Evolutionary conservation across 305 asterid species (phyloP).

Genomic region (Fraxinus latifolia): DNA sequence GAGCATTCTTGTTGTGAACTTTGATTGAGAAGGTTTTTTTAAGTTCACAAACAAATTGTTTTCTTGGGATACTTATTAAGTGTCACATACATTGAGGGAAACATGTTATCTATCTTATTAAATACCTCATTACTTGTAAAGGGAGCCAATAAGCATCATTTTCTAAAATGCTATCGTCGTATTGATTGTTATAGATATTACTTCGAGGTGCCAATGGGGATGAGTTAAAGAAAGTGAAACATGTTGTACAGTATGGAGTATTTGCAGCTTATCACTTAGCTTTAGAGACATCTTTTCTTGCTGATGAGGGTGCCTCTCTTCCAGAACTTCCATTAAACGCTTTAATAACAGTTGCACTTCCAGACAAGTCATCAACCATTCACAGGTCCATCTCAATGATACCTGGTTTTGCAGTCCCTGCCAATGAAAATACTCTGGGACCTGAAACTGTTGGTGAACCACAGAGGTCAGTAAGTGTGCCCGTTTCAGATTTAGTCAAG

Average conservation of each 20-base stretch:
- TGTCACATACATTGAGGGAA: not conserved
- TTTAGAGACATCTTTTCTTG: conserved; percentile 93
- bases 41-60: conserved; percentile 4
- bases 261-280: conserved; percentile 98
- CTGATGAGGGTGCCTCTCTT: conserved; percentile 96
- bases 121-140: conserved; percentile 2
- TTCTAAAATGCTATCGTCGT: conserved; percentile 18
- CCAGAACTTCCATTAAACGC: conserved; percentile 70
- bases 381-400: conserved; percentile 76
- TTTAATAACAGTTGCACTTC: conserved; percentile 72
- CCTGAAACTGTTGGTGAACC: conserved; percentile 51
- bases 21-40: not conserved
- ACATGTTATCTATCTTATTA: not conserved
- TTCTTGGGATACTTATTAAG: not conserved
- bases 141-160: conserved; percentile 11
- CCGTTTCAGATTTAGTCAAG: conserved; percentile 43
- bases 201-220: conserved; percentile 88
- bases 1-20: conserved; percentile 12
- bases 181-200: conserved; percentile 59
- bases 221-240: conserved; percentile 95
- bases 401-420: conserved; percentile 54
- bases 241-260: conserved; percentile 84
- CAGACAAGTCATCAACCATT: conserved; percentile 59
- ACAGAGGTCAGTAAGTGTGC: conserved; percentile 51
- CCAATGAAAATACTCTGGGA: conserved; percentile 38